Conservation (phyloP, 352 stramenopile species). For the Phytophthora pinifolia region DNA sequence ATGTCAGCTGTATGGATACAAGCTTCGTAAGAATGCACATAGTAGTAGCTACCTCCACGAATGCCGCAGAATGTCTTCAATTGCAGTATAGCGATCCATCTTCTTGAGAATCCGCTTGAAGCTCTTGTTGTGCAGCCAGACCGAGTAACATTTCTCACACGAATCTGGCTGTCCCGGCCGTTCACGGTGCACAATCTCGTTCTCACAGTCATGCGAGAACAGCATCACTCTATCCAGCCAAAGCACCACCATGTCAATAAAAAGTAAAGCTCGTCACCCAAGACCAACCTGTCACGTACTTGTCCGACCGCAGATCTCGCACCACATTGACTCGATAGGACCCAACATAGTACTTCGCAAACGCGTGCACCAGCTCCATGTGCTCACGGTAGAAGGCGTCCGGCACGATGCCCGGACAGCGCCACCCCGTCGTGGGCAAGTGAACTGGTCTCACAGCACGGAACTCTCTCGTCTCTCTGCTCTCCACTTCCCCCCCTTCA, state of each 20-base stretch:
- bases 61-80: constrained; percentile 58
- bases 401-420: constrained; percentile 57
- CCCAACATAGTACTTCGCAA: constrained; percentile 70
- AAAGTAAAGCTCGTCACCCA: background rate
- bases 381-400: constrained; percentile 54
- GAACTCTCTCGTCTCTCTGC: background rate
- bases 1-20: too few relatives aligned
- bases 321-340: constrained; percentile 65
- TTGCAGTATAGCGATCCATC: constrained; percentile 61
- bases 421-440: constrained; percentile 56
- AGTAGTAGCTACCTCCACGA: constrained; percentile 47
- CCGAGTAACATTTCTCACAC: constrained; percentile 52
- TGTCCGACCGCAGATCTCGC: constrained; percentile 61
- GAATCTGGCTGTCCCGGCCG: constrained; percentile 45
- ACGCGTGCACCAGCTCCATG: constrained; percentile 55
- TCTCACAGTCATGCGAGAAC: constrained; percentile 72
- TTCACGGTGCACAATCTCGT: constrained; percentile 50
- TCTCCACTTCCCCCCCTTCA: constrained; percentile 14
- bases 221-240: constrained; percentile 51
- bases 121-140: constrained; percentile 66
- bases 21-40: background rate
- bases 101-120: constrained; percentile 73
- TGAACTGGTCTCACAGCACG: constrained; percentile 25
- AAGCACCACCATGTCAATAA: background rate
- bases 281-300: constrained; percentile 40